Conservation (phyloP, 2,329 filamentous ascomycete genomes). For the Colletotrichum nymphaeae region DNA sequence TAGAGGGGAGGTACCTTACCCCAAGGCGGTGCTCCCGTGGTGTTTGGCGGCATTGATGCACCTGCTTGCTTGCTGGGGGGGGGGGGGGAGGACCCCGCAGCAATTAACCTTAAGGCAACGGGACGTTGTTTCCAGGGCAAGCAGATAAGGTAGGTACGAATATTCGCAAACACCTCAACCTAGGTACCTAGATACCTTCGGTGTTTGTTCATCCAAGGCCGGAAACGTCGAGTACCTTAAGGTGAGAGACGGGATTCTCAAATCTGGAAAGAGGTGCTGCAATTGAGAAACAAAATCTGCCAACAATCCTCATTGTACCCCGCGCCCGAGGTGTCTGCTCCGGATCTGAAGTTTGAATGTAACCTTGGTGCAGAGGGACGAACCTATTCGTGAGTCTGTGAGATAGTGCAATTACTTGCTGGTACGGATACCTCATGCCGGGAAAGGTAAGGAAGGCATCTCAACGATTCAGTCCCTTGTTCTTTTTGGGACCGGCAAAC, state of each 20-base stretch:
- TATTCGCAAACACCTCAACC: too few species aligned
- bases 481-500: neutral
- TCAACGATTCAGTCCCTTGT: neutral
- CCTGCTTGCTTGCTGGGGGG: neutral
- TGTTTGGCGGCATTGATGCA: neutral
- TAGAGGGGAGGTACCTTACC: too few species aligned
- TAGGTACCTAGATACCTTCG: too few species aligned
- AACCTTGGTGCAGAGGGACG: neutral
- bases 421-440: neutral
- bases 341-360: neutral
- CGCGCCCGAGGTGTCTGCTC: neutral
- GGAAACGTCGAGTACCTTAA: too few species aligned
- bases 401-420: neutral
- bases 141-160: neutral
- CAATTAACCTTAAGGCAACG: constrained; percentile 15
- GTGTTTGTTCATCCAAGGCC: too few species aligned
- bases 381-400: neutral
- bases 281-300: neutral
- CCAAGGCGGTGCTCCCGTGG: neutral
- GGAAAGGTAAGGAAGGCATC: neutral
- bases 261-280: neutral
- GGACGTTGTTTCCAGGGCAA: neutral
- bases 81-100: constrained; percentile 16
- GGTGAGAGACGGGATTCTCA: neutral
- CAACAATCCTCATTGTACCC: neutral